Evolutionary conservation across 2,329 filamentous ascomycete species (phyloP).

Genomic region (Colletotrichum sp.): DNA sequence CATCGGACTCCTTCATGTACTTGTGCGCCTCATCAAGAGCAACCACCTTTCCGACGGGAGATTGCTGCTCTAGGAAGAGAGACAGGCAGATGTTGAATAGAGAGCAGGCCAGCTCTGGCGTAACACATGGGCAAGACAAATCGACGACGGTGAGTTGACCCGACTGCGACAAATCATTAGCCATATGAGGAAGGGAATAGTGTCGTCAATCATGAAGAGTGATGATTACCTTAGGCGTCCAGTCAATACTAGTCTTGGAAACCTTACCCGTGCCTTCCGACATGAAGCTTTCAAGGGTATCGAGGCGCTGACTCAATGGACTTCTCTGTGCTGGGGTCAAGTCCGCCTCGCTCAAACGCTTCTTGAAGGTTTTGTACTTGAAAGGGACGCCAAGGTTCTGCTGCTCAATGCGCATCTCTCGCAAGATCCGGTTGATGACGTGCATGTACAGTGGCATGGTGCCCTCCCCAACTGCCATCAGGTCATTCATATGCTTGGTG

Average conservation of each 20-base stretch:
- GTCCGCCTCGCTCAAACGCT: conserved; percentile 33
- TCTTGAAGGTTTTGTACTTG: conserved; percentile 55
- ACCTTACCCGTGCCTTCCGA: conserved; percentile 10
- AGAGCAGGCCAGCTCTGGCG: conserved; percentile 68
- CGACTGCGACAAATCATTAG: conserved; percentile 27
- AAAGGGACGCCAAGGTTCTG: conserved; percentile 44
- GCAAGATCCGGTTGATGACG: conserved; percentile 59
- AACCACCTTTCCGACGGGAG: conserved; percentile 61
- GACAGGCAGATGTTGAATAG: conserved; percentile 76
- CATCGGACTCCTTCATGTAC: conserved; percentile 65
- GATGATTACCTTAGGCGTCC: conserved; percentile 29
- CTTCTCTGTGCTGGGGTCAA: conserved; percentile 54
- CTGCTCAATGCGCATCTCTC: conserved; percentile 57
- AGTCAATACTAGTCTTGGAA: conserved; percentile 24
- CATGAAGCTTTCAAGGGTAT: conserved; percentile 70
- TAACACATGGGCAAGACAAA: conserved; percentile 74
- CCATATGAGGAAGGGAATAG: too few species aligned
- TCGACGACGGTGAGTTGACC: conserved; percentile 72
- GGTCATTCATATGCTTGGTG: conserved; percentile 61
- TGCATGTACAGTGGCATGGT: conserved; percentile 62
- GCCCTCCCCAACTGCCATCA: conserved; percentile 60
- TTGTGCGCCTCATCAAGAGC: conserved; percentile 83
- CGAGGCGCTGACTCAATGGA: conserved; percentile 65
- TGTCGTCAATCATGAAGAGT: background rate
- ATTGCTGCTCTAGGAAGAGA: conserved; percentile 65